Base-by-base conservation (phyloP, 1,139 yeast species). In the Pichia sp. region DNA sequence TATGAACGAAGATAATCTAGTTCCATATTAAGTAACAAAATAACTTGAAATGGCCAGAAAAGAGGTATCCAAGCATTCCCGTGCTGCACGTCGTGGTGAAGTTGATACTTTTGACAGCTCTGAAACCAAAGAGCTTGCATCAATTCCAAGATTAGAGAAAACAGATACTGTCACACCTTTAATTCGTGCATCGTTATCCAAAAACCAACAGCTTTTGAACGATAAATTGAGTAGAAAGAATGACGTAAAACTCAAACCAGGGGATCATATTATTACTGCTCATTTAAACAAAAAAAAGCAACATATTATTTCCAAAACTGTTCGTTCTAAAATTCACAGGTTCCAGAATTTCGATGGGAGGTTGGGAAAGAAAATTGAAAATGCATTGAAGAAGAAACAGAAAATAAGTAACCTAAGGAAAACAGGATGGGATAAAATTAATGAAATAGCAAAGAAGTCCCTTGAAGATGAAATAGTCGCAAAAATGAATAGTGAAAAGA, bases 21-120 rank as follows among this genome's bases (percentile, higher is more conserved):
- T n/a, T n/a, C n/a, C n/a, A n/a, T n/a, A n/a, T n/a, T n/a, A n/a
- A n/a, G n/a, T n/a, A n/a, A n/a, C n/a, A n/a, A 18, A 14, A 15
- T 14, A 21, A 33, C 14, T 23, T 9, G 19, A 7, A 28, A 58
- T 58, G 62, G 62, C 58, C 2, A 57, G 52, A 39, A 52, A 52
- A 26, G 39, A 34, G 11, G 72, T 79, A 25, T 79, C 86, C 11
- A 81, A 79, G 50, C 78, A 72, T 49, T 79, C 88, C 36, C 73
- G 91, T 64, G 88, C 88, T 5, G 89, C 91, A 4, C 76, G 89
- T 63, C 70, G 86, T 58, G 82, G 80, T 4, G 69, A 67, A 41
- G 32, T 46, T 2, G 61, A 60, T 17, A 62, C 65, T 6, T 46
- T 39, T 25, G 37, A 37, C 11, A 41, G 43, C 21, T 25, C 48